Conservation (phyloP, 495 filamentous ascomycete species). For the Tuber microsphaerosporum region DNA sequence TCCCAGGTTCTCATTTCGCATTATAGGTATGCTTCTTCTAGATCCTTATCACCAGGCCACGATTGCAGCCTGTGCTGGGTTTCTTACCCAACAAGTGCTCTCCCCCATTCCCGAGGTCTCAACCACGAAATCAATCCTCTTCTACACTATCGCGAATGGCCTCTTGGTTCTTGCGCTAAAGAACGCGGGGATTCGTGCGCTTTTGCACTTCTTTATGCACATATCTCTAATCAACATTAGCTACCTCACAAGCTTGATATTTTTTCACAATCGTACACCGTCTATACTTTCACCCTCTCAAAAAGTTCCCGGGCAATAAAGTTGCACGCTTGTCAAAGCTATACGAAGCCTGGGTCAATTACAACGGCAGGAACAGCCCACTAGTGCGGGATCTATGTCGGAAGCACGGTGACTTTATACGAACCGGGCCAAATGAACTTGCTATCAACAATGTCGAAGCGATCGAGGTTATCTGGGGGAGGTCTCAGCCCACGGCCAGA, state of each 20-base stretch:
- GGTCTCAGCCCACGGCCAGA: constrained; percentile 16
- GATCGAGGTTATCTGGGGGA: constrained; percentile 18
- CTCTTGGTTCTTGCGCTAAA: not conserved
- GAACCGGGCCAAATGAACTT: constrained; percentile 33
- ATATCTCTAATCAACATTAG: constrained; percentile 18
- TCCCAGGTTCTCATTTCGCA: not conserved
- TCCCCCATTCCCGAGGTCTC: constrained; percentile 25
- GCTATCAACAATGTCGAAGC: constrained; percentile 29
- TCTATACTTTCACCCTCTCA: constrained; percentile 30
- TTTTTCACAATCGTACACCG: constrained; percentile 15
- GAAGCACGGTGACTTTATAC: constrained; percentile 29
- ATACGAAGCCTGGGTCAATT: constrained; percentile 19
- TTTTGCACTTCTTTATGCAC: not conserved
- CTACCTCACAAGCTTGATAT: constrained; percentile 16
- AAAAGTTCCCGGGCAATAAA: constrained; percentile 14
- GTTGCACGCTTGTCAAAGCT: constrained; percentile 22
- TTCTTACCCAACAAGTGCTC: constrained; percentile 10
- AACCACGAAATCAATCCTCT: constrained; percentile 11
- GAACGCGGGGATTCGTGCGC: not conserved
- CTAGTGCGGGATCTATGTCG: constrained; percentile 15
- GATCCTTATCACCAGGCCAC: not conserved
- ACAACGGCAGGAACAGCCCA: constrained; percentile 7
- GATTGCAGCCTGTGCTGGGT: not conserved
- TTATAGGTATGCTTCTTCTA: not conserved
- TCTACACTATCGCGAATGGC: constrained; percentile 11